phyloP scores from a whole-genome alignment of 176 grass and related monocot genomes.

The Phoenix roebelenii region DNA sequence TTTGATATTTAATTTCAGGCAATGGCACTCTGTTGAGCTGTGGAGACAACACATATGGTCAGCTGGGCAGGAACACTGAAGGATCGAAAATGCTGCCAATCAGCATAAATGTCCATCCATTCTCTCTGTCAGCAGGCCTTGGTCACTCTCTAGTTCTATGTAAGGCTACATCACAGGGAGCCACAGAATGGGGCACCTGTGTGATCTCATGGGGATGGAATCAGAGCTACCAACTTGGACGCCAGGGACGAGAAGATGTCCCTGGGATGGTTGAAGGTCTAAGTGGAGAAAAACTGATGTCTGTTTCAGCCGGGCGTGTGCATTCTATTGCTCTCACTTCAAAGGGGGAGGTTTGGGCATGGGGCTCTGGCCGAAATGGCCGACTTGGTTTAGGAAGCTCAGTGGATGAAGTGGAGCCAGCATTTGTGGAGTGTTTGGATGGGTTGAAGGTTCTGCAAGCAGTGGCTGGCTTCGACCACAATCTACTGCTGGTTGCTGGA shows the following conservation, averaged over 20 bases:
- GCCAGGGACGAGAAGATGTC: conserved; percentile 35
- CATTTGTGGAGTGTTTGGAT: conserved; percentile 40
- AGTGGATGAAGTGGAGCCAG: conserved; percentile 65
- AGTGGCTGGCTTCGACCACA: conserved; percentile 66
- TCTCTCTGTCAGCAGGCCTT: conserved; percentile 69
- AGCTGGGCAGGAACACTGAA: conserved; percentile 50
- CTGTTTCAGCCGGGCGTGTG: conserved; percentile 60
- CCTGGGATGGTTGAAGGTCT: conserved; percentile 44
- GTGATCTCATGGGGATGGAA: conserved; percentile 92
- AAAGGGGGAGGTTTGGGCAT: conserved; percentile 57
- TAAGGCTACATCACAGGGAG: conserved; percentile 23
- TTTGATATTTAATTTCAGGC: conserved; percentile 23
- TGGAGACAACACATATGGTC: conserved; percentile 73
- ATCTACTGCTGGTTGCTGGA: conserved; percentile 51
- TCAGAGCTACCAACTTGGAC: conserved; percentile 72
- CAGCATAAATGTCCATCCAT: conserved; percentile 7
- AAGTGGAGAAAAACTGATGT: conserved; percentile 29
- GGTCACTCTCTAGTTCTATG: conserved; percentile 73
- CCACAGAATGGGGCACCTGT: conserved; percentile 1
- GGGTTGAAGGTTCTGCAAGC: conserved; percentile 45
- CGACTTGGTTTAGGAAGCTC: conserved; percentile 74
- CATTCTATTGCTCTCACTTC: conserved; percentile 52
- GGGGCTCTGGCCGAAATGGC: conserved; percentile 79
- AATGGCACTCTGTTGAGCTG: conserved; percentile 52
- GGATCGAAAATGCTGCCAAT: conserved; percentile 45